Base-by-base conservation (phyloP, 164 flowering plant genomes). In the Santalum album region DNA sequence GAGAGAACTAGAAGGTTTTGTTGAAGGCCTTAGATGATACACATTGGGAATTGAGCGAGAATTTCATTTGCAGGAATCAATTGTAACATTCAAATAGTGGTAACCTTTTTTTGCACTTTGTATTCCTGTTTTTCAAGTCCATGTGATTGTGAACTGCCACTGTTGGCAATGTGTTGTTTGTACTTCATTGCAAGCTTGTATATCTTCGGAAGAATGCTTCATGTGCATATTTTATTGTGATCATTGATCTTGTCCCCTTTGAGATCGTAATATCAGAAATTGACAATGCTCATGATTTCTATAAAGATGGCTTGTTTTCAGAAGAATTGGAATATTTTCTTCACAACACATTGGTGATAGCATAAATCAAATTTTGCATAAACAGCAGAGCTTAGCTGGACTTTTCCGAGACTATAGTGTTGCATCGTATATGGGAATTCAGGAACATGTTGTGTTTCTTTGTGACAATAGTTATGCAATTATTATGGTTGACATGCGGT, bases 1-100 rank as follows among this genome's bases (percentile, higher is more conserved):
- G 61, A 80, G 90, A 66, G 96, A 87, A 25, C 65, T 92, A 67
- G 96, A 85, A 56, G 81, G 76, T 23, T 69, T 70, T 61, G 51
- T 83, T 42, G 73, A 77, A 51, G 85, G 72, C 19, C 72, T 70
- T 32, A 76, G 95, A 75, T 89, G 74, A 84, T 78, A 25, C 18
- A 23, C 16, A 14, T 25, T 25, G 24, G 25, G 21, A 26, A 51
- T 24, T 55, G 25, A 39, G 24, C 25, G 64, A 54, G 46, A 25
- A 23, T 43, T 59, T 59, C 36, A 15, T 52, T 56, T n/a, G 42
- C 48, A 47, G 53, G 55, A 54, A 54, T 74, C 65, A 54, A 56
- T 57, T 68, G 69, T 64, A 48, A 58, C 51, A 38, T 61, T 50
- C 40, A 59, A 54, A 40, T 63, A 66, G 66, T 47, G 69, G 80